A percentile compares a stretch with the other conserved stretches of the same genome.
These are phyloP conservation scores for Talaromyces wortmannii DNA, from an alignment of 495 filamentous ascomycete genomes.

Conservation along the genomic window DNA sequence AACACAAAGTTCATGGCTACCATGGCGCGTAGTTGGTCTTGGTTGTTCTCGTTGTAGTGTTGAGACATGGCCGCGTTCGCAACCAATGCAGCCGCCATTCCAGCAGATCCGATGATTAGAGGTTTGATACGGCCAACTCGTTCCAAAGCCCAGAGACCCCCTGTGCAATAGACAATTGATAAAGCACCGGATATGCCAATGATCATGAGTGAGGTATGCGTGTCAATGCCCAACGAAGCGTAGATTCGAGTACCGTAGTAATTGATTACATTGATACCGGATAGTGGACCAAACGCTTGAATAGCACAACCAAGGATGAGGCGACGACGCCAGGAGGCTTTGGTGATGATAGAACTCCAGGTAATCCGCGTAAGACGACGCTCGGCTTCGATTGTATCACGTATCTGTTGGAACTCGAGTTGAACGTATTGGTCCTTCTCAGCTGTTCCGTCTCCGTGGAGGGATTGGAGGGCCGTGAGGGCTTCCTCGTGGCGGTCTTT, in stretches of 20 bases:
- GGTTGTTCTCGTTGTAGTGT: constrained; percentile 24
- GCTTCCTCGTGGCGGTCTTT: constrained; percentile 39
- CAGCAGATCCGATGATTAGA: constrained; percentile 39
- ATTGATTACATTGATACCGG: constrained; percentile 39
- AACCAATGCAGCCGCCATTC: constrained; percentile 45
- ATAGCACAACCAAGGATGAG: constrained; percentile 45
- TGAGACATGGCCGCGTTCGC: constrained; percentile 38
- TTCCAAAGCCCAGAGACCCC: constrained; percentile 46
- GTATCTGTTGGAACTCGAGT: constrained; percentile 39
- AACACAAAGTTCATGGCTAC: constrained; percentile 54
- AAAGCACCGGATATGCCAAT: constrained; percentile 7
- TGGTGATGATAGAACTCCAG: constrained; percentile 39
- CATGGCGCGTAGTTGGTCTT: constrained; percentile 40
- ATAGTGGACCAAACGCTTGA: constrained; percentile 44
- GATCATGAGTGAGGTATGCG: constrained; percentile 11
- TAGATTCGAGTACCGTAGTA: constrained; percentile 2
- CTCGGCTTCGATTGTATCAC: constrained; percentile 34
- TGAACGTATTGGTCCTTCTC: constrained; percentile 38
- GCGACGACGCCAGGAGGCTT: constrained; percentile 35
- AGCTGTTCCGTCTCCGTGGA: constrained; percentile 32
- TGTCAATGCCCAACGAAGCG: constrained; percentile 2
- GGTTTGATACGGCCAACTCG: constrained; percentile 43
- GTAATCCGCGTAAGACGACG: constrained; percentile 18
- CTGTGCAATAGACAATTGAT: constrained; percentile 32
- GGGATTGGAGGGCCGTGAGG: constrained; percentile 29